phyloP scores from a whole-genome alignment of 139 green algal genomes.

The Marvania coccoides region DNA sequence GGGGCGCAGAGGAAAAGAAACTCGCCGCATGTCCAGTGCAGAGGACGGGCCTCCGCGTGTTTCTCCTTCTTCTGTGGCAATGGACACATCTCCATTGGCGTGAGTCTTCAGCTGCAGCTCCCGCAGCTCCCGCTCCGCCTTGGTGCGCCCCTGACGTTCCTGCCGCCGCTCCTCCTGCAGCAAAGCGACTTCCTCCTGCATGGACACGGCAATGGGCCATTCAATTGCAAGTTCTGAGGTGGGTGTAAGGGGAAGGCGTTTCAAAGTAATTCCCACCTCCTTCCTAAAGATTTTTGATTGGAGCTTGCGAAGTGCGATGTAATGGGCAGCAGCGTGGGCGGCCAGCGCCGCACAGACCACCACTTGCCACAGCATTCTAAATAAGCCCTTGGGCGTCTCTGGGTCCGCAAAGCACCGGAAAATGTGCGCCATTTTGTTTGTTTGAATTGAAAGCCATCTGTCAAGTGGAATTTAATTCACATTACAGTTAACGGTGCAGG shows the following conservation, averaged over 20 bases:
- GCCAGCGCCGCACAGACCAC: background rate
- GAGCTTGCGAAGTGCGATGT: background rate
- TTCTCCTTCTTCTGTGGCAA: background rate
- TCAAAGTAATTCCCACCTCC: background rate
- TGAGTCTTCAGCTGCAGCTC: conserved; percentile 3
- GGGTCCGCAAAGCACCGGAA: too few relatives aligned
- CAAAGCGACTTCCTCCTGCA: conserved; percentile 7
- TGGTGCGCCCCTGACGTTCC: conserved; percentile 16
- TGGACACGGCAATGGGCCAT: background rate
- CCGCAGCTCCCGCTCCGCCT: conserved; percentile 21
- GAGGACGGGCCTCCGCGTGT: background rate
- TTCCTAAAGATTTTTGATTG: background rate
- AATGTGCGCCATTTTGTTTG: too few relatives aligned
- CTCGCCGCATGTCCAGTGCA: background rate
- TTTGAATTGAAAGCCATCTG: too few relatives aligned
- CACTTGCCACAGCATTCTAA: too few relatives aligned
- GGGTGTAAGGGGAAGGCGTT: too few relatives aligned
- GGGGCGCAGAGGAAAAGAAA: conserved; percentile 41
- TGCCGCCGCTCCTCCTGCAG: conserved; percentile 10
- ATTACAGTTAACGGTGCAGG: too few relatives aligned
- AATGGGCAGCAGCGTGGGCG: background rate
- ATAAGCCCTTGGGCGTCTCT: too few relatives aligned
- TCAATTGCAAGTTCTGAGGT: too few relatives aligned
- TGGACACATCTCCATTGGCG: background rate
- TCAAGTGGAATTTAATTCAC: too few relatives aligned